Evolutionary conservation across 2,329 filamentous ascomycete genomes (phyloP).

Genomic region (Talaromyces islandicus): DNA sequence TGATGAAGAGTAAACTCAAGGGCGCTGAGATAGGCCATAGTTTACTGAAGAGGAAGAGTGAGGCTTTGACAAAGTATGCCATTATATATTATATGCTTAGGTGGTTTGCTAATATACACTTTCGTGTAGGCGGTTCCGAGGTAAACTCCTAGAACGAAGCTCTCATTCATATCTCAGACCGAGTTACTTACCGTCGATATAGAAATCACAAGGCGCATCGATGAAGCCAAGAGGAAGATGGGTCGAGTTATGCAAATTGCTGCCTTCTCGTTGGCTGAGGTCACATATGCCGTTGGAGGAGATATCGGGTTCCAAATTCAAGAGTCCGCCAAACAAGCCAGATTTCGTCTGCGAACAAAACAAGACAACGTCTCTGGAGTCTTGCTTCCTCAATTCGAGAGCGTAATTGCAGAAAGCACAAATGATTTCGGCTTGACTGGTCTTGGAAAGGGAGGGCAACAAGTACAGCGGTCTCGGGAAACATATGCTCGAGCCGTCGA

Average conservation of each 20-base stretch:
- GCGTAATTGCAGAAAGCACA: constrained; percentile 78
- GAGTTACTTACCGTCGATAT: constrained; percentile 22
- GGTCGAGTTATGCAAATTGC: constrained; percentile 98
- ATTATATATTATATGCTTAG: neutral
- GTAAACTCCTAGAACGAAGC: constrained; percentile 43
- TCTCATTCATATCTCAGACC: constrained; percentile 13
- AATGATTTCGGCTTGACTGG: constrained; percentile 96
- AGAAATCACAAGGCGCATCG: constrained; percentile 95
- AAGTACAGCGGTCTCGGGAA: constrained; percentile 90
- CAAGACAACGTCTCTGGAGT: constrained; percentile 99
- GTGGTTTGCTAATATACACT: constrained; percentile 16
- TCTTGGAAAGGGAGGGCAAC: constrained; percentile 92
- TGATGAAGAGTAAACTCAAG: constrained; percentile 98
- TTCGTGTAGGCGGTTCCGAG: constrained; percentile 71
- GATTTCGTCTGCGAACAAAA: constrained; percentile 88
- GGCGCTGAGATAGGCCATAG: constrained; percentile 87
- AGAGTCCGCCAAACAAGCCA: constrained; percentile 86
- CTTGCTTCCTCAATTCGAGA: constrained; percentile 87
- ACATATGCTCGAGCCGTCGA: constrained; percentile 95
- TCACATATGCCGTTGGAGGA: constrained; percentile 92
- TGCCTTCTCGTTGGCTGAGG: constrained; percentile 93
- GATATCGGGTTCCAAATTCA: constrained; percentile 97
- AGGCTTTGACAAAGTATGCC: constrained; percentile 88
- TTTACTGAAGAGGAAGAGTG: constrained; percentile 93
- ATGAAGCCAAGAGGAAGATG: constrained; percentile 99